These are phyloP conservation scores for Fusarium miscanthi DNA, from an alignment of 2,329 filamentous ascomycete species.

Conservation along the genomic window DNA sequence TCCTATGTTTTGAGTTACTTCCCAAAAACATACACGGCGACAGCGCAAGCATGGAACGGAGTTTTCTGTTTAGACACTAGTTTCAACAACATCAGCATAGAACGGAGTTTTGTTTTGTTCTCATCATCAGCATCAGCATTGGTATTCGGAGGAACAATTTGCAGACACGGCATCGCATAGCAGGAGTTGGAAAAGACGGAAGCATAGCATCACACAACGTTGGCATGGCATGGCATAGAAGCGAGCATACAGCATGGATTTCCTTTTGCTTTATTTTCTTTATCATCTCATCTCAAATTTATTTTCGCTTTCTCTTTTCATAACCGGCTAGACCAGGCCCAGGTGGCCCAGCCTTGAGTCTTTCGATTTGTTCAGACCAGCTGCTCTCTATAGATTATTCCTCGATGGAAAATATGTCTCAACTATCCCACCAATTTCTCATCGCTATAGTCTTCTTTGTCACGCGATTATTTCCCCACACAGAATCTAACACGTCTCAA, in stretches of 20 bases:
- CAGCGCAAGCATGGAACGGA: constrained; percentile 37
- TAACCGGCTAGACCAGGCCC: constrained; percentile 24
- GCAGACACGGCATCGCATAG: constrained; percentile 21
- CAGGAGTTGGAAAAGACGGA: constrained; percentile 25
- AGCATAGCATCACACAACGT: constrained; percentile 16
- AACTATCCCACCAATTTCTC: constrained; percentile 5
- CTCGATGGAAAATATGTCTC: constrained; percentile 13
- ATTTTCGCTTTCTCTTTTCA: constrained; percentile 5
- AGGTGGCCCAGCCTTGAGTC: constrained; percentile 23
- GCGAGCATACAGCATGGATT: constrained; percentile 18
- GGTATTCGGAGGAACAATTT: neutral
- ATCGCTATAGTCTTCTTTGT: neutral
- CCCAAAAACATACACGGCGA: constrained; percentile 19
- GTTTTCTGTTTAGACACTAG: constrained; percentile 31
- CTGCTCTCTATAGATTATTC: constrained; percentile 30
- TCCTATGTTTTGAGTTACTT: neutral
- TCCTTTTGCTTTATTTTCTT: constrained; percentile 20
- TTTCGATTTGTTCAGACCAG: constrained; percentile 24
- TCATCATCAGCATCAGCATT: constrained; percentile 8
- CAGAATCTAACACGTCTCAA: constrained; percentile 54
- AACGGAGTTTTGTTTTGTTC: constrained; percentile 28
- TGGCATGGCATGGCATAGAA: constrained; percentile 22
- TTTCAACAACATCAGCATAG: constrained; percentile 25
- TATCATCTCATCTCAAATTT: neutral
- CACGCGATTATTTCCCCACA: constrained; percentile 55